A percentile compares a stretch with the other conserved stretches of the same genome.
Conservation (phyloP, 2,329 filamentous ascomycete genomes). For the Exophiala mesophila region DNA sequence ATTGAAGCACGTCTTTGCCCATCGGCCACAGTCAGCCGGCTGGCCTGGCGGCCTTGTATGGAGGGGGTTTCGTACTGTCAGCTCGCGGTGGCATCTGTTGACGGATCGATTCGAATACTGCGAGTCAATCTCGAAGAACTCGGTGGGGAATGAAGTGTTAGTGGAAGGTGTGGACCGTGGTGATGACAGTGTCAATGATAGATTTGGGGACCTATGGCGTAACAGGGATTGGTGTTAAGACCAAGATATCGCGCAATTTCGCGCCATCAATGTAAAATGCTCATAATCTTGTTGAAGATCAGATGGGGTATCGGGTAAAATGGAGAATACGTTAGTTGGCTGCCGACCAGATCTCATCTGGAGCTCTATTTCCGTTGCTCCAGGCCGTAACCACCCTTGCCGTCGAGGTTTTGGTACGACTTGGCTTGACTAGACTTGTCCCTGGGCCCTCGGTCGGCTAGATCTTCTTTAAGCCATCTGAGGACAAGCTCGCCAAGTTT, state of each 20-base stretch:
- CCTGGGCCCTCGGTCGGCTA: constrained; percentile 25
- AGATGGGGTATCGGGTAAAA: constrained; percentile 21
- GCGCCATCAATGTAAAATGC: constrained; percentile 15
- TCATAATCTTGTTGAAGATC: constrained; percentile 27
- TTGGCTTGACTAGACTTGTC: constrained; percentile 37
- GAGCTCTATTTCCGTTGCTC: constrained; percentile 40
- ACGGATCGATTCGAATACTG: constrained; percentile 32
- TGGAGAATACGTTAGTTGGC: not conserved
- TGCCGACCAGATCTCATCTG: not conserved
- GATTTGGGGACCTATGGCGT: no score
- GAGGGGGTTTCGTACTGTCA: constrained; percentile 29
- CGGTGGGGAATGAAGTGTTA: no score
- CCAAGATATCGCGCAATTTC: constrained; percentile 5
- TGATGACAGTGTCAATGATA: no score
- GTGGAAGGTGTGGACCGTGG: no score
- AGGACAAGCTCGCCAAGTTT: constrained; percentile 82
- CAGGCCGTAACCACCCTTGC: constrained; percentile 60
- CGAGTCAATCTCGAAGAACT: constrained; percentile 10
- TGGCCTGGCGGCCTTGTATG: constrained; percentile 60
- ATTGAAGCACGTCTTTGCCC: constrained; percentile 42
- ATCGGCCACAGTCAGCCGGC: constrained; percentile 60
- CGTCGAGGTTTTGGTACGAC: constrained; percentile 51
- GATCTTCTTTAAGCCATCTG: constrained; percentile 64
- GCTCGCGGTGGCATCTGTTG: constrained; percentile 21
- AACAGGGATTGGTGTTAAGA: constrained; percentile 13